Base-by-base conservation (phyloP, 192 early-diverging fungal species). In the Umbelopsis sp. region DNA sequence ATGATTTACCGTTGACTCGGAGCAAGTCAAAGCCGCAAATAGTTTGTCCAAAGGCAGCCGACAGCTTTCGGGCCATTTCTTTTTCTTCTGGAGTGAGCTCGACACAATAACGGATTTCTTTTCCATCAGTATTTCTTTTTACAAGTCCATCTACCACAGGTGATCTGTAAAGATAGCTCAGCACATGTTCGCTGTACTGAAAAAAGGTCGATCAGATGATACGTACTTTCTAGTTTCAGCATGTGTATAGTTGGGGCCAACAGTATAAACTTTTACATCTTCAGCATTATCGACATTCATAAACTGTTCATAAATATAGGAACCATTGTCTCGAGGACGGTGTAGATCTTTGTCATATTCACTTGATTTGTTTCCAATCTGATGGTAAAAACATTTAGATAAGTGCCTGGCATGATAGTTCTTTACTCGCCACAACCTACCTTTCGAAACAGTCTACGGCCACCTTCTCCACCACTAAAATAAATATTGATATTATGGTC, bases 401-500 rank as follows among this genome's bases (percentile, higher is more conserved):
- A 4, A 17, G 4, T n/a, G 16, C 4, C 47, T 17, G 6, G 16
- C 16, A 20, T 0, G 5, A 49, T 16, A 20, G 14, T 2, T n/a
- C 2, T 11, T 11, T 29, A 44, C 12, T 20, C 45, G 44, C 34
- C 8, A n/a, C 21, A 0, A 45, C 69, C 29, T 41, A 86, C 85
- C 86, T 94, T 95, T 76, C 93, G 85, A 71, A 94, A 94, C 70
- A 94, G 81, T 36, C 84, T 81, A 45, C 94, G 84, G 24, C 85
- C 88, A 12, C 93, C 93, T 69, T 96, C 97, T 29, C 96, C 97
- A 17, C 81, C 74, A 17, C 90, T 82, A 78, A 95, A 99, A 84
- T 99, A 97, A 47, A 99, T 96, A 83, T 92, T 89, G 59, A 99
- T 95, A 72, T 97, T 97, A 82, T 99, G 97, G 76, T 99, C 90